Evolutionary conservation across 129 eudicot genomes (phyloP).

Genomic region (Flaveria ramosissima): DNA sequence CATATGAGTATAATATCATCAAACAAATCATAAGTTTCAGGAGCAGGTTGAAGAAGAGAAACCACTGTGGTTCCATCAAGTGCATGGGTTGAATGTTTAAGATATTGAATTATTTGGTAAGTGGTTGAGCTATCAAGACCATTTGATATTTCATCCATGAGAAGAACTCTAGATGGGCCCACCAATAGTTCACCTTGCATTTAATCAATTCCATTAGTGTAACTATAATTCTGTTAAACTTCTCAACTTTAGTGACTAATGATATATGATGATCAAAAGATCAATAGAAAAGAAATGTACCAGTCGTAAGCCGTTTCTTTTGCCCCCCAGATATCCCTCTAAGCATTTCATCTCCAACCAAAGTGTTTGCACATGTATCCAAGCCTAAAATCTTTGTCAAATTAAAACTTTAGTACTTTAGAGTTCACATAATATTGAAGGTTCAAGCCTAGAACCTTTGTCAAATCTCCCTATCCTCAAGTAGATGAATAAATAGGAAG

Average conservation of each 20-base stretch:
- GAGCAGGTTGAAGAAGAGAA: slow-evolving; percentile 99
- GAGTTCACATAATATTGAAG: not conserved
- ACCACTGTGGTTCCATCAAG: slow-evolving; percentile 81
- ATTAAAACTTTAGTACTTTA: slow-evolving; percentile 38
- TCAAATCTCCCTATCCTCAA: not conserved
- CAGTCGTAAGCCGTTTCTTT: slow-evolving; percentile 95
- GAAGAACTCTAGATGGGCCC: slow-evolving; percentile 83
- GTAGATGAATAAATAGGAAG: not conserved
- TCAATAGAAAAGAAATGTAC: slow-evolving; percentile 34
- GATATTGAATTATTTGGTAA: slow-evolving; percentile 80
- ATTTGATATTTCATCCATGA: slow-evolving; percentile 96
- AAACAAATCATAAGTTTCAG: slow-evolving; percentile 90
- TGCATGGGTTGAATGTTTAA: slow-evolving; percentile 80
- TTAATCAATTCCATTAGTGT: slow-evolving; percentile 30
- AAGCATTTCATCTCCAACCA: slow-evolving; percentile 98
- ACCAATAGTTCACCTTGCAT: slow-evolving; percentile 78
- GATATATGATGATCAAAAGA: slow-evolving; percentile 7
- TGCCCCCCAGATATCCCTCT: slow-evolving; percentile 98
- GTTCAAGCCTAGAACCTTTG: slow-evolving; percentile 4
- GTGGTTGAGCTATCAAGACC: slow-evolving; percentile 98
- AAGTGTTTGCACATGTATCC: slow-evolving; percentile 85
- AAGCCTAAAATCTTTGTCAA: slow-evolving; percentile 89
- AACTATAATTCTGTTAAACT: not conserved
- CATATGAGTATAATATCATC: slow-evolving; percentile 85
- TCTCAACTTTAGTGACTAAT: slow-evolving; percentile 2